These are phyloP conservation scores for Aspergillus floridensis DNA, from an alignment of 2,329 filamentous ascomycete genomes.

Conservation along the genomic window DNA sequence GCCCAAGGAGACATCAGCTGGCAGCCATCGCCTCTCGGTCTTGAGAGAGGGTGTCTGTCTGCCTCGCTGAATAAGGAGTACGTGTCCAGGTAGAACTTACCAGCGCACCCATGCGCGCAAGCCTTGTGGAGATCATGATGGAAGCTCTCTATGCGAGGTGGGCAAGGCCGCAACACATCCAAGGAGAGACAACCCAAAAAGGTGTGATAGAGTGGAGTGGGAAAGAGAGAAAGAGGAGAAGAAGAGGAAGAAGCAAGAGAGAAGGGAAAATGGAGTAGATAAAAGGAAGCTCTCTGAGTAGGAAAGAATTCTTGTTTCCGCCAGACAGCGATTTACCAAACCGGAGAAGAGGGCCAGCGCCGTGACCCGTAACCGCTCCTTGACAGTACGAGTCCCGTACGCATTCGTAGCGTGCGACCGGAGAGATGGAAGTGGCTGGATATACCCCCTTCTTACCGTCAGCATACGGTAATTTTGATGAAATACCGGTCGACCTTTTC, in stretches of 20 bases:
- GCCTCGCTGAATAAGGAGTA: constrained; percentile 9
- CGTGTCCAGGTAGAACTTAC: constrained; percentile 34
- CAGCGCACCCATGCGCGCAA: constrained; percentile 49
- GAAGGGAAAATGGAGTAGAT: constrained; percentile 33
- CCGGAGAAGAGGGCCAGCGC: constrained; percentile 33
- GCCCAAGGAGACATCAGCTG: not conserved
- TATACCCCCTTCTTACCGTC: constrained; percentile 9
- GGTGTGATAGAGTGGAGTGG: constrained; percentile 35
- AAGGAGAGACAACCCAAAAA: constrained; percentile 33
- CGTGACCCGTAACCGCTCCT: constrained; percentile 34
- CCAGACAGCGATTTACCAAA: constrained; percentile 25
- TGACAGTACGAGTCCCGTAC: constrained; percentile 34
- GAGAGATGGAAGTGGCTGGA: constrained; percentile 29
- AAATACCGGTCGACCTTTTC: constrained; percentile 8
- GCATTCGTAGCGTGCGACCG: constrained; percentile 29
- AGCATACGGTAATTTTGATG: not conserved
- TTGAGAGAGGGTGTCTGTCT: not conserved
- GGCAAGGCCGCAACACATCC: constrained; percentile 39
- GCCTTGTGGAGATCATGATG: constrained; percentile 49
- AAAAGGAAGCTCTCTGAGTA: constrained; percentile 37
- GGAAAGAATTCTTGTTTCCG: constrained; percentile 31
- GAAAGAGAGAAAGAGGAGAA: constrained; percentile 35
- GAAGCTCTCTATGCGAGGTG: constrained; percentile 40
- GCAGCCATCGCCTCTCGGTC: constrained; percentile 8
- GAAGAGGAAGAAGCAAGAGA: constrained; percentile 36